These are phyloP conservation scores for Carex sylvatica DNA, from an alignment of 202 grass and related monocot genomes.

Conservation along the genomic window DNA sequence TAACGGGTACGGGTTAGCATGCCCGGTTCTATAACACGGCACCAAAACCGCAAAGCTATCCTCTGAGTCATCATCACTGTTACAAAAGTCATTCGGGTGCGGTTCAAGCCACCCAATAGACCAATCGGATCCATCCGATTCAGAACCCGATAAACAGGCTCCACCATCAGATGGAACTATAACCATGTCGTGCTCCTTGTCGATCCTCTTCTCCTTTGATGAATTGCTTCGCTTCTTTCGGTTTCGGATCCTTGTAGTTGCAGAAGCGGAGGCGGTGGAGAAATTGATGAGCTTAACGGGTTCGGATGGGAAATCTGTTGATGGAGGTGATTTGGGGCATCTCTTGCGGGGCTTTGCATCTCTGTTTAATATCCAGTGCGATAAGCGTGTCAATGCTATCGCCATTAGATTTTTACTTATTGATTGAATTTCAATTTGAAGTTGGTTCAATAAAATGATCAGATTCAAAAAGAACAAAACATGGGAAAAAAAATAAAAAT, in stretches of 20 bases:
- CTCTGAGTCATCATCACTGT: conserved; percentile 48
- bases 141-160: conserved; percentile 50
- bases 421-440: neutral
- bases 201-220: conserved; percentile 25
- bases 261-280: neutral
- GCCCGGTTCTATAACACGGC: conserved; percentile 52
- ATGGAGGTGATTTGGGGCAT: conserved; percentile 5
- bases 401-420: conserved; percentile 27
- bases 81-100: conserved; percentile 51
- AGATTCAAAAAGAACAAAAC: neutral
- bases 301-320: conserved; percentile 42
- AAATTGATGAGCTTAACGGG: conserved; percentile 20
- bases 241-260: neutral
- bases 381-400: conserved; percentile 42
- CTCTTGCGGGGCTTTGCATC: conserved; percentile 9
- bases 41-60: conserved; percentile 85
- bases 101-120: conserved; percentile 87
- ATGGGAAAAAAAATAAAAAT: neutral
- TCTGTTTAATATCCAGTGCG: conserved; percentile 49
- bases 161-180: conserved; percentile 54
- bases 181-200: conserved; percentile 57
- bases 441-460: neutral
- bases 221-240: conserved; percentile 30
- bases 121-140: conserved; percentile 75
- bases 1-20: conserved; percentile 4